Percentiles rank a stretch among this genome's conserved stretches.
Conservation (phyloP, 495 filamentous ascomycete genomes). For the Hypoxylon lienhwacheense region DNA sequence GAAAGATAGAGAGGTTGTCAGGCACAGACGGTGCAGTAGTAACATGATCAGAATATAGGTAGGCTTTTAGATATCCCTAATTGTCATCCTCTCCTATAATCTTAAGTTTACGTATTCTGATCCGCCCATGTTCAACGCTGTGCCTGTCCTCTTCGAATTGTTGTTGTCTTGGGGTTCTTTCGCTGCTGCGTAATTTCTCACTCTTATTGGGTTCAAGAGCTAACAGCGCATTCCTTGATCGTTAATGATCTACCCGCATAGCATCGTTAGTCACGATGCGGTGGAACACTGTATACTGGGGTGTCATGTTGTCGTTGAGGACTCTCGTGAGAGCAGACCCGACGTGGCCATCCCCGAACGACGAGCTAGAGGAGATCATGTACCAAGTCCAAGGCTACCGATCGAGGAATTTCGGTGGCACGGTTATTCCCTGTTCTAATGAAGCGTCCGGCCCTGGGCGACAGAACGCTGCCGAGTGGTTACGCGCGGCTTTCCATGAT, state of each 20-base stretch:
- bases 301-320: conserved; percentile 18
- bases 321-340: conserved; percentile 44
- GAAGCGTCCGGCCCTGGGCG: conserved; percentile 58
- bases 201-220: background rate
- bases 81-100: background rate
- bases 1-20: conserved; percentile 17
- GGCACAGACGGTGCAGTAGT: conserved; percentile 5
- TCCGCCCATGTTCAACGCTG: background rate
- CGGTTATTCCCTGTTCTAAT: conserved; percentile 60
- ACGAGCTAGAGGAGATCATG: conserved; percentile 67
- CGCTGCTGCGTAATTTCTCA: background rate
- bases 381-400: conserved; percentile 58
- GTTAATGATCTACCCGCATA: conserved; percentile 12
- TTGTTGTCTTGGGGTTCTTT: background rate
- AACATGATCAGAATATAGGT: conserved; percentile 7
- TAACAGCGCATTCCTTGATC: conserved; percentile 5
- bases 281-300: conserved; percentile 17
- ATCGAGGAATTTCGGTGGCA: conserved; percentile 55
- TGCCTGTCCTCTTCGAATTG: background rate
- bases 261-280: conserved; percentile 12
- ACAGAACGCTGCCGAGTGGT: conserved; percentile 62
- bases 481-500: conserved; percentile 65
- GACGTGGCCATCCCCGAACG: conserved; percentile 61
- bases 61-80: conserved; percentile 9
- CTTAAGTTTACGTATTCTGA: background rate